A percentile compares a stretch with the other conserved stretches of the same genome.
Conservation (phyloP, 1,139 yeast species). For the Zygoascus meyerae region DNA sequence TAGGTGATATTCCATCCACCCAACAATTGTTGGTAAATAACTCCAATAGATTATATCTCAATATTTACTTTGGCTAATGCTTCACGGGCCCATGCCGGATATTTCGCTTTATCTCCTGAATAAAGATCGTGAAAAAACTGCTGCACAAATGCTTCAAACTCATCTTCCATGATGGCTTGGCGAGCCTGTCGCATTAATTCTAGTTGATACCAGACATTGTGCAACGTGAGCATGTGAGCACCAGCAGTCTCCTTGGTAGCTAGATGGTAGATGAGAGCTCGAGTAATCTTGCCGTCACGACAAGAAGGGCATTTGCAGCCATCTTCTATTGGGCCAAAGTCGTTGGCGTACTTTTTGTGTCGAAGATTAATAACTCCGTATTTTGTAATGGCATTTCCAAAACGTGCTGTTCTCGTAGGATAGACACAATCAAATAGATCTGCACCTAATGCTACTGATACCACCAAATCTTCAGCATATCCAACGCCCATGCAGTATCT, state of each 20-base stretch:
- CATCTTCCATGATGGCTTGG: constrained; percentile 36
- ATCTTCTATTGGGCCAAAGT: constrained; percentile 35
- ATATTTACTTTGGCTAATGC: constrained; percentile 36
- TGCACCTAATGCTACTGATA: constrained; percentile 42
- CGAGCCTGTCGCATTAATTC: constrained; percentile 40
- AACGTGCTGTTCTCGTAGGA: constrained; percentile 43
- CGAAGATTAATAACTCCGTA: constrained; percentile 36
- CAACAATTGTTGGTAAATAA: not conserved
- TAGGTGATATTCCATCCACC: too few species aligned
- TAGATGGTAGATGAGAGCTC: constrained; percentile 36
- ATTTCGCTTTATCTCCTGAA: constrained; percentile 30
- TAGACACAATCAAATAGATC: constrained; percentile 44
- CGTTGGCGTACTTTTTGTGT: constrained; percentile 33
- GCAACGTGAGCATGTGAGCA: constrained; percentile 41
- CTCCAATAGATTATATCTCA: constrained; percentile 18
- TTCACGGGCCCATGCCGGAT: constrained; percentile 40
- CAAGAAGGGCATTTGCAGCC: constrained; percentile 42
- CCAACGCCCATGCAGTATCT: constrained; percentile 46
- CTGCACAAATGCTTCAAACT: constrained; percentile 35
- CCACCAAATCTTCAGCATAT: constrained; percentile 43
- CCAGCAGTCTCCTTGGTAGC: constrained; percentile 41
- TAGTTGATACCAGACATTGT: constrained; percentile 40
- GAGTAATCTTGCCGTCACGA: constrained; percentile 29
- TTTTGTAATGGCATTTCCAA: constrained; percentile 42
- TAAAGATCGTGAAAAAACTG: constrained; percentile 34